Evolutionary conservation across 164 flowering plant species (phyloP).

Genomic region (Chimonanthus salicifolius): DNA sequence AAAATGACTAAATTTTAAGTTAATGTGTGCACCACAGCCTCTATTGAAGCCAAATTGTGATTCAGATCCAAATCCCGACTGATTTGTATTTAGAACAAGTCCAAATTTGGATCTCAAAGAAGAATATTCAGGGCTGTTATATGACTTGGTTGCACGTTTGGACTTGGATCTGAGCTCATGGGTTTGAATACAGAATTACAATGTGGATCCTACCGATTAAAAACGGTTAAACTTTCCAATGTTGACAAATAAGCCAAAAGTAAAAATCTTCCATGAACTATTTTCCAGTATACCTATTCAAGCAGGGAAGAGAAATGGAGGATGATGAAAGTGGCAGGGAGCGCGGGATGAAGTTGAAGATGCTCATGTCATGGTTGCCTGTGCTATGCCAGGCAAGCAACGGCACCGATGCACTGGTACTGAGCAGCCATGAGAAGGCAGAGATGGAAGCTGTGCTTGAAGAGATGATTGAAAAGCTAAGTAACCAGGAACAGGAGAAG

Average conservation of each 20-base stretch:
- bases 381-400: constrained; percentile 69
- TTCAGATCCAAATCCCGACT: too few relatives aligned
- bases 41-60: too few relatives aligned
- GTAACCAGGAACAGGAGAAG: constrained; percentile 50
- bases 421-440: constrained; percentile 45
- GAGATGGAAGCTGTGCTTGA: constrained; percentile 58
- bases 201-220: neutral
- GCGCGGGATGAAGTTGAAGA: constrained; percentile 32
- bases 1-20: too few relatives aligned
- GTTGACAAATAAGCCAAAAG: too few relatives aligned
- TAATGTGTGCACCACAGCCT: too few relatives aligned
- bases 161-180: neutral
- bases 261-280: neutral
- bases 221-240: neutral
- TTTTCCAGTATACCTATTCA: constrained; percentile 57
- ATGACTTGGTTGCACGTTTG: neutral
- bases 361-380: constrained; percentile 78
- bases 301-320: constrained; percentile 47
- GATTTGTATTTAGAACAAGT: too few relatives aligned
- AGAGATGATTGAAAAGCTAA: constrained; percentile 38
- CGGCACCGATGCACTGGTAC: constrained; percentile 53
- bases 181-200: neutral
- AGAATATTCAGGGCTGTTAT: too few relatives aligned
- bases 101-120: too few relatives aligned
- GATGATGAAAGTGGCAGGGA: constrained; percentile 16